Evolutionary conservation across 805 yeast genomes (phyloP).

Genomic region (Wickerhamiella shivajii): DNA sequence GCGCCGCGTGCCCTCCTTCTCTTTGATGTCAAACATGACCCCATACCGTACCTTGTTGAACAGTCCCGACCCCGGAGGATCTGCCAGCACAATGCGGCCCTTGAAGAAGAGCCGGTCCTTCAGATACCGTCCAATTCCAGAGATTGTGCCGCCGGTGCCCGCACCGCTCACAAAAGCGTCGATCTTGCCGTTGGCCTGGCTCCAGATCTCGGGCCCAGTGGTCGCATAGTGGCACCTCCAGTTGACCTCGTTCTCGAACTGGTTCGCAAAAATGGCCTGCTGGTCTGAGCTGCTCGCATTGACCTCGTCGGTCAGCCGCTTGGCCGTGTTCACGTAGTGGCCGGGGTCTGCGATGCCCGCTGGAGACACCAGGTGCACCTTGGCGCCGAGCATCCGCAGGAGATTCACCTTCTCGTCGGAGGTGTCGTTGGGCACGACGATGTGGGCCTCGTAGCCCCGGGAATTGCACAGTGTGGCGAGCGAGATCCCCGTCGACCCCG

Average conservation of each 20-base stretch:
- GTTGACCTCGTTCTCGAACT: conserved; percentile 83
- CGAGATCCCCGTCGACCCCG: conserved; percentile 94
- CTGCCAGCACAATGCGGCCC: conserved; percentile 57
- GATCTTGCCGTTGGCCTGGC: conserved; percentile 47
- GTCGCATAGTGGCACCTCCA: conserved; percentile 72
- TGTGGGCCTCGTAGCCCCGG: conserved; percentile 77
- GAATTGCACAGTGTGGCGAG: conserved; percentile 83
- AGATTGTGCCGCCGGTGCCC: conserved; percentile 94
- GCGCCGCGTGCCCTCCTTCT: conserved; percentile 83
- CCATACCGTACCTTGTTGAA: conserved; percentile 74
- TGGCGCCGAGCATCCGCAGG: conserved; percentile 63
- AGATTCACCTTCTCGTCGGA: conserved; percentile 67
- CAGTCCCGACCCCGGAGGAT: conserved; percentile 92
- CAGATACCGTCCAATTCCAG: conserved; percentile 75
- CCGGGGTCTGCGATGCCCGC: conserved; percentile 89
- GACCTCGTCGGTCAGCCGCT: conserved; percentile 42
- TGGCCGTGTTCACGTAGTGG: conserved; percentile 85
- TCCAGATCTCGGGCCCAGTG: conserved; percentile 88
- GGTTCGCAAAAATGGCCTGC: conserved; percentile 80
- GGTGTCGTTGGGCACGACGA: conserved; percentile 91
- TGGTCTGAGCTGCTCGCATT: conserved; percentile 25
- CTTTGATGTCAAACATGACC: conserved; percentile 83
- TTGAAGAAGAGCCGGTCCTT: conserved; percentile 31
- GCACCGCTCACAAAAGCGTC: conserved; percentile 82
- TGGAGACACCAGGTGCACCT: conserved; percentile 73